Percentiles rank a stretch among this genome's conserved stretches.
These are phyloP conservation scores for Elaeagnus macrophylla DNA, from an alignment of 306 rosid genomes.

Conservation along the genomic window DNA sequence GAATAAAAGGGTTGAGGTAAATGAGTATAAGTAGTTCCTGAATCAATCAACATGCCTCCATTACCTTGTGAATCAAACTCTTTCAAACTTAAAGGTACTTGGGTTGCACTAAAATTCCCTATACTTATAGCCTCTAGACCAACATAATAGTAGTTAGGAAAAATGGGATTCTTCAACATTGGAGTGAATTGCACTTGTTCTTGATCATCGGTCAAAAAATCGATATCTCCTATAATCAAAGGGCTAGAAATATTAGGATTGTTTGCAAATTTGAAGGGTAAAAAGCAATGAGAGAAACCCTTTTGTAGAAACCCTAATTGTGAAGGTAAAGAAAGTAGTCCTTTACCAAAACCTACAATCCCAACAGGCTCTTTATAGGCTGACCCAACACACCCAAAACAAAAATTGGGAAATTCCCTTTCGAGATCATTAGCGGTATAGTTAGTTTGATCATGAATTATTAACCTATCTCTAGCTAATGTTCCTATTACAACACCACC, in stretches of 20 bases:
- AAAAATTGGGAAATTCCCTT: conserved; percentile 28
- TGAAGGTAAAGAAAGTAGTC: conserved; percentile 39
- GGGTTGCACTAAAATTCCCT: conserved; percentile 18
- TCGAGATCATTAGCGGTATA: conserved; percentile 7
- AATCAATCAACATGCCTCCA: conserved; percentile 46
- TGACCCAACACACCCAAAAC: conserved; percentile 48
- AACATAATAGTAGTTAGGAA: conserved; percentile 40
- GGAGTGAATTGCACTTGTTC: conserved; percentile 36
- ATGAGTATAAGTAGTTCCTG: conserved; percentile 54
- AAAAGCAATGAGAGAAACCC: conserved; percentile 48
- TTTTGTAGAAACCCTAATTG: conserved; percentile 38
- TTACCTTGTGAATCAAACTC: conserved; percentile 42
- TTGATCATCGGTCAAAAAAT: conserved; percentile 31
- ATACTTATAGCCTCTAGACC: conserved; percentile 37
- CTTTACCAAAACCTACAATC: conserved; percentile 51
- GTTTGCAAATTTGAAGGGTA: conserved; percentile 45
- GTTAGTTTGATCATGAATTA: conserved; percentile 26
- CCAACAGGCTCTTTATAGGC: conserved; percentile 43
- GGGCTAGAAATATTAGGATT: conserved; percentile 52
- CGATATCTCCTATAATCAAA: conserved; percentile 32
- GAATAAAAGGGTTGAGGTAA: conserved; percentile 45
- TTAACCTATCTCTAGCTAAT: conserved; percentile 31
- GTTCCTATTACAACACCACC: conserved; percentile 32
- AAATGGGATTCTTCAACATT: conserved; percentile 36
- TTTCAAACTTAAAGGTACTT: conserved; percentile 28